A percentile compares a stretch with the other conserved stretches of the same genome.
Conservation (phyloP, 148 eudicot genomes). For the Rhododendron kiyosumense region DNA sequence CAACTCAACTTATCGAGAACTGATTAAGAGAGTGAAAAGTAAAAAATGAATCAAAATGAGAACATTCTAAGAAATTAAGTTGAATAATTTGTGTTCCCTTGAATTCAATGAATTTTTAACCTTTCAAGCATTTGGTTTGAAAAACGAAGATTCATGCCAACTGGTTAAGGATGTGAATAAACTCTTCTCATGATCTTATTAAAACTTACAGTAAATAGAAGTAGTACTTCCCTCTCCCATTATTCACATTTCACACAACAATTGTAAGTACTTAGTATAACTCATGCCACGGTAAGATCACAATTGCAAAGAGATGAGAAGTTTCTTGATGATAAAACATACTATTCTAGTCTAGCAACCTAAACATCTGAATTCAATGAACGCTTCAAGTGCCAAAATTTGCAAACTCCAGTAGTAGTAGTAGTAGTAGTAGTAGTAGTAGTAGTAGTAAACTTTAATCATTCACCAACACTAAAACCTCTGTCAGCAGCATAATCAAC, state of each 20-base stretch:
- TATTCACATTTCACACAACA: not conserved
- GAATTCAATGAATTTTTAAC: too few species aligned
- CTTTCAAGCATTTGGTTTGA: not conserved
- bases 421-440: too few species aligned
- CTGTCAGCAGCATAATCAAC: conserved; percentile 92
- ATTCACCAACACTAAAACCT: conserved; percentile 51
- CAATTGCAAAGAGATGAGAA: not conserved
- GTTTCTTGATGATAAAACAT: not conserved
- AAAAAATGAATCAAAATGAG: too few species aligned
- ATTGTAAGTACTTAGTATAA: too few species aligned
- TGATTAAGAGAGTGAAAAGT: not conserved
- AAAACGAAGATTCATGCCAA: not conserved
- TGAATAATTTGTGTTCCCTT: not conserved
- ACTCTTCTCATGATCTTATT: not conserved
- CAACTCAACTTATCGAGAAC: too few species aligned
- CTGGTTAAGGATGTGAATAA: not conserved
- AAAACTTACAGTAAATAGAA: not conserved
- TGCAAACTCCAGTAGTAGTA: not conserved
- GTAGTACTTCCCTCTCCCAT: too few species aligned
- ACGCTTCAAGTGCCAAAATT: not conserved
- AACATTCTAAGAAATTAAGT: not conserved
- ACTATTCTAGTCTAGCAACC: not conserved
- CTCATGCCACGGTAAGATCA: not conserved
- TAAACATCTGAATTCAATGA: not conserved
- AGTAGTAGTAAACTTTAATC: not conserved